Base-by-base conservation (phyloP, 2,329 filamentous ascomycete genomes). In the Fonsecaea nubica region DNA sequence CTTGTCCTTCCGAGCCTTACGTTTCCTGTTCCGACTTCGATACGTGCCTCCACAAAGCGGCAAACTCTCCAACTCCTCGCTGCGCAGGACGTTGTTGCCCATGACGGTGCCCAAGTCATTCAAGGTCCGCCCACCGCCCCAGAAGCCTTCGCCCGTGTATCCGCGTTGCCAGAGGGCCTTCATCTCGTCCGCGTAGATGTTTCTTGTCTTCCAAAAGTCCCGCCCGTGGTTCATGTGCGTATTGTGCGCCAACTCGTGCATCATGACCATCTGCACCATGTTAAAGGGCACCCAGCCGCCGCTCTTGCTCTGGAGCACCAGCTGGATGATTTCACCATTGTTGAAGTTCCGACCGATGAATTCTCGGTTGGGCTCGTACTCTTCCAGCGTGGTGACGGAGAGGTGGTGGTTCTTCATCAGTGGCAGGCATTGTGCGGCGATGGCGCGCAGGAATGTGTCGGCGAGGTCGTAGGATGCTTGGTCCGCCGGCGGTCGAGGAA, bases 261-360 rank as follows among this genome's bases (percentile, higher is more conserved):
- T 93, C 92, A 96, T 96, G 71, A 96, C 92, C 91, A 95, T 94
- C 78, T 95, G 91, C 15, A 96, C 91, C 74, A 93, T 92, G 68
- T 87, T 83, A 75, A 95, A 93, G 0, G 91, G 90, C 25, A 96
- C 81, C 92, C 92, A 96, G 65, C 77, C 72, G 7, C 82, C 83
- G 81, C 85, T 32, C 87, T 86, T 0, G 84, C 85, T 4, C 72
- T 89, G 90, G 32, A 96, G 84, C 1, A 96, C 92, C 1, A 96
- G 84, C 78, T 96, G 92, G 58, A 96, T 87, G 40, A 94, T 89
- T 76, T 96, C 92, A 38, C 92, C 93, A 7, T 90, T 90, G 72
- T 96, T 96, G 83, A 96, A 96, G 76, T 96, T 96, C 63, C 92
- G 90, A 2, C 92, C 92, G 48, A 92, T 88, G 74, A 96, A 96